Evolutionary conservation across 495 filamentous ascomycete genomes (phyloP), one percentile per base, ranked within the genome.

Genomic region (Talaromyces borbonicus): DNA sequence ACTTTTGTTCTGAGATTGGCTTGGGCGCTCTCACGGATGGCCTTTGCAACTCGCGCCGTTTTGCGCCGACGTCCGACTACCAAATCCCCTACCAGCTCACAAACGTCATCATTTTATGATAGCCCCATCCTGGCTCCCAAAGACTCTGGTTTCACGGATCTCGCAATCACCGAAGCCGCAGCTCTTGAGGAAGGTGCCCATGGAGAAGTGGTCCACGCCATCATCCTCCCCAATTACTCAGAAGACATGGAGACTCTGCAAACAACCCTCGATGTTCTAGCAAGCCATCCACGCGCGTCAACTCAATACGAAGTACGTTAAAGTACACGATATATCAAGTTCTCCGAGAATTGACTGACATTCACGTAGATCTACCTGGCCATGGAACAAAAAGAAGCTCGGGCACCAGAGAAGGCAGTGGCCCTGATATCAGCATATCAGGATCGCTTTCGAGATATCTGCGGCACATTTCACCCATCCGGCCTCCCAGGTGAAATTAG

Each of bases 161-260:
- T 19, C 3, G 33, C 8, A 20, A 46, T 19, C 43, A 35, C 36
- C 29, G 43, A 46, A 24, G n/a, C 36, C 6, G 31, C n/a, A 14
- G 15, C 16, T 22, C 43, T 53, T 37, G 45, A 27, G 44, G 31
- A 48, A n/a, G 5, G 37, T 25, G 56, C 43, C 2, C 53, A 47
- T 14, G 49, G 55, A 3, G 64, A 65, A 43, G 44, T 81, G 16
- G 60, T 82, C 11, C 77, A 83, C 46, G 78, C 78, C 2, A 81
- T 85, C 43, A 68, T 85, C 49, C 62, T 85, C 8, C 81, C 81
- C 11, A 83, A 82, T 52, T 85, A 85, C 60, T 79, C 78, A 49
- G 81, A 85, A 52, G 79, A 83, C 20, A 58, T 80, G 45, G 74
- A 80, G 41, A 81, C 74, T 0, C 59, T 85, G 43, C 63, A 74